phyloP scores from a whole-genome alignment of 1,284 basidiomycete genomes.

The Cutaneotrichosporon dermatis region DNA sequence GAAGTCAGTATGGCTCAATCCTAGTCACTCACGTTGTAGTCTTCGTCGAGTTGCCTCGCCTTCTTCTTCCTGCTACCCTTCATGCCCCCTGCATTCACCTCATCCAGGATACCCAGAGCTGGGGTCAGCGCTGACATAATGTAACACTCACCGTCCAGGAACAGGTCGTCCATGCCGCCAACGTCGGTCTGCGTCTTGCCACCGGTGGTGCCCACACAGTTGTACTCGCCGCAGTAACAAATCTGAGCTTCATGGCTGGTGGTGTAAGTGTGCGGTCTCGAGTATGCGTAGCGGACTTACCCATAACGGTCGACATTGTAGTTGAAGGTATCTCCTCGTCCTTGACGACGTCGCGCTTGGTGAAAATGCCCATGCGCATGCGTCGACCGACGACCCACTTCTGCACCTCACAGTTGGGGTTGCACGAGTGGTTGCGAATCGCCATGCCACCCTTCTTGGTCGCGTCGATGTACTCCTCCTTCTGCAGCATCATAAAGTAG shows the following conservation, averaged over 20 bases:
- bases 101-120: conserved; percentile 94
- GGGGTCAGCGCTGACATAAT: conserved; percentile 6
- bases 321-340: conserved; percentile 98
- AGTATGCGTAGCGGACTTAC: conserved; percentile 48
- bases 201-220: conserved; percentile 93
- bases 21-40: conserved; percentile 64
- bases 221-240: conserved; percentile 93
- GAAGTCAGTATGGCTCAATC: neutral
- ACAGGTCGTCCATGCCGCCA: conserved; percentile 85
- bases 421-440: conserved; percentile 97
- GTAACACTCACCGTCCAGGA: conserved; percentile 71
- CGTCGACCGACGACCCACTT: conserved; percentile 94
- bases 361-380: conserved; percentile 97
- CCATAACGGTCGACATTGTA: conserved; percentile 99
- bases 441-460: conserved; percentile 94
- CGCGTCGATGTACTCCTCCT: conserved; percentile 98
- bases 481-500: conserved; percentile 99
- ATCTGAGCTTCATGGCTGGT: conserved; percentile 85
- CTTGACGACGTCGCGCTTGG: conserved; percentile 72
- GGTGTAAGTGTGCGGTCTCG: too few relatives aligned
- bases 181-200: conserved; percentile 99
- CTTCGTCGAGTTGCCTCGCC: conserved; percentile 82
- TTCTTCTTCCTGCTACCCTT: conserved; percentile 89
- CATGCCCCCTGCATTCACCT: conserved; percentile 69
- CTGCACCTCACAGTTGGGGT: conserved; percentile 97